phyloP scores from a whole-genome alignment of 2,329 filamentous ascomycete genomes.

The Daldinia sp. region DNA sequence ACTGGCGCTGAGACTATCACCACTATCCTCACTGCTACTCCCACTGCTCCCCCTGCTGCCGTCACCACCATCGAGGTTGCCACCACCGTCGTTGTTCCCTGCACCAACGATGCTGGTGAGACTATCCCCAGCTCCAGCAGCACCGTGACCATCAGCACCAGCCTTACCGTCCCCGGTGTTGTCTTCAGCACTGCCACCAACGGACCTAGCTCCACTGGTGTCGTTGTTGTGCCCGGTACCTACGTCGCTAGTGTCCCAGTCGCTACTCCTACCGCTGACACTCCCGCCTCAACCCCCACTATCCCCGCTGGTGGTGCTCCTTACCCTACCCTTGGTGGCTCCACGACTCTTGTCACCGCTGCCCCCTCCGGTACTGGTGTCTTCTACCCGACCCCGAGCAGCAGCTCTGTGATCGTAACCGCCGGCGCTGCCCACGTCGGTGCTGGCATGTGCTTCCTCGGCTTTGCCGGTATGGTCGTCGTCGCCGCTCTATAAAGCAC shows the following conservation, averaged over 20 bases:
- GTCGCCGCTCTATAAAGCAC: slow-evolving; percentile 55
- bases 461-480: slow-evolving; percentile 55
- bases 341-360: slow-evolving; percentile 52
- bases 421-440: slow-evolving; percentile 49
- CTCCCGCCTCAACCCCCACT: slow-evolving; percentile 46
- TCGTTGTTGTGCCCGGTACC: slow-evolving; percentile 54
- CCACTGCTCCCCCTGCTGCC: slow-evolving; percentile 52
- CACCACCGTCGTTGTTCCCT: slow-evolving; percentile 61
- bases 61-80: slow-evolving; percentile 58
- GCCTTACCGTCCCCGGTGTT: slow-evolving; percentile 55
- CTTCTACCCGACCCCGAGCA: slow-evolving; percentile 36
- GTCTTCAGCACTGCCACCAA: slow-evolving; percentile 48
- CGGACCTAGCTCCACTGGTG: slow-evolving; percentile 50
- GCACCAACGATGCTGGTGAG: slow-evolving; percentile 55
- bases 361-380: slow-evolving; percentile 49
- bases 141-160: slow-evolving; percentile 56
- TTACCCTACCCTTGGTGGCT: slow-evolving; percentile 47
- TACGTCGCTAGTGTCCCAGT: slow-evolving; percentile 43
- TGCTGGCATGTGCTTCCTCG: slow-evolving; percentile 56
- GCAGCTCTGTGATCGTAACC: slow-evolving; percentile 40
- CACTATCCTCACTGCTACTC: slow-evolving; percentile 64
- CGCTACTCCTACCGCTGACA: slow-evolving; percentile 46
- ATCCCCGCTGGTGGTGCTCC: slow-evolving; percentile 44
- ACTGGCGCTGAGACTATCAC: slow-evolving; percentile 74
- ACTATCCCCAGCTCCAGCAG: slow-evolving; percentile 61